Evolutionary conservation across 108 stramenopile species (phyloP).

Genomic region (Conticribra guillardii): DNA sequence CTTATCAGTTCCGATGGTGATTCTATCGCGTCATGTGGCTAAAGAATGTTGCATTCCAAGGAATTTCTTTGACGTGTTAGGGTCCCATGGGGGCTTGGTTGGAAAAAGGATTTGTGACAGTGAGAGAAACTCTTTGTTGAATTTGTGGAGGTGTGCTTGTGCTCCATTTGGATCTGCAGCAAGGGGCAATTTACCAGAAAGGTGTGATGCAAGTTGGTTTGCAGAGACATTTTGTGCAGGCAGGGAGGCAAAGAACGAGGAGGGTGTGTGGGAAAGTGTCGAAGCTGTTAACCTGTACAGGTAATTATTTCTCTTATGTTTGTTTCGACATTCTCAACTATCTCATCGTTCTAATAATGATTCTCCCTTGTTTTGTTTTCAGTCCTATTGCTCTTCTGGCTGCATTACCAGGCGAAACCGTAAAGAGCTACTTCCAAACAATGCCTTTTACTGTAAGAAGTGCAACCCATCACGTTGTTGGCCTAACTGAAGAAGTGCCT

Average conservation of each 20-base stretch:
- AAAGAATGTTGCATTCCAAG: slow-evolving; percentile 50
- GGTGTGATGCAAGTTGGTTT: slow-evolving; percentile 52
- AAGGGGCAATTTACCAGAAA: slow-evolving; percentile 44
- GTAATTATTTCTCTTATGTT: slow-evolving; percentile 2
- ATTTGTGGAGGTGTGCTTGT: slow-evolving; percentile 47
- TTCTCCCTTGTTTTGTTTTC: too few species aligned
- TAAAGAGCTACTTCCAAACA: slow-evolving; percentile 45
- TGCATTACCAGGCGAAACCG: slow-evolving; percentile 45
- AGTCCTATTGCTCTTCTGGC: slow-evolving; percentile 50
- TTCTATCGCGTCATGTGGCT: slow-evolving; percentile 46
- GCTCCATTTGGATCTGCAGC: slow-evolving; percentile 36
- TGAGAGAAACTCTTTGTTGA: slow-evolving; percentile 40
- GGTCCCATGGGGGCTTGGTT: slow-evolving; percentile 42
- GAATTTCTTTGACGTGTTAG: slow-evolving; percentile 46
- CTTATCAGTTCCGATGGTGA: slow-evolving; percentile 50
- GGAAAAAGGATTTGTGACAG: slow-evolving; percentile 37
- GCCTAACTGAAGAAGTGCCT: slow-evolving; percentile 49
- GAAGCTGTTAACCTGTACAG: slow-evolving; percentile 54
- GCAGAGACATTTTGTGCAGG: slow-evolving; percentile 50
- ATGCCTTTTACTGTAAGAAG: slow-evolving; percentile 51
- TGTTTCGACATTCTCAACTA: too few species aligned
- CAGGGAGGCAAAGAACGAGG: slow-evolving; percentile 21
- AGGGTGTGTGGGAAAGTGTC: slow-evolving; percentile 44
- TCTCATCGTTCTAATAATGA: too few species aligned
- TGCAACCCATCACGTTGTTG: slow-evolving; percentile 50